Evolutionary conservation across 2,329 filamentous ascomycete species (phyloP), one percentile per base, ranked within the genome.

Genomic region (Chaetomium sp.): DNA sequence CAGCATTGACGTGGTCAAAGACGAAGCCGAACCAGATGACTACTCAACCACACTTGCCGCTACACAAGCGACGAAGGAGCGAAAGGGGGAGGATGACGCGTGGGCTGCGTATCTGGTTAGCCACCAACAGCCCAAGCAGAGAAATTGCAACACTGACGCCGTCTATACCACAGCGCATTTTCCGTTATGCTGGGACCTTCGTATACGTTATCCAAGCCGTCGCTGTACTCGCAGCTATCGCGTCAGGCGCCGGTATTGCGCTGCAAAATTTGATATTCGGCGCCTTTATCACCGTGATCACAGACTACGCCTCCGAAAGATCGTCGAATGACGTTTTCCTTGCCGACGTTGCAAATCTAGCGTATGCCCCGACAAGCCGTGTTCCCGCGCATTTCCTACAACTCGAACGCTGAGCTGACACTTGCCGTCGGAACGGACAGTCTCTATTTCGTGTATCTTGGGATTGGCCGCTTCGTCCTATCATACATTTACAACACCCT

Each of bases 361-460:
- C 60, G 60, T 57, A 56, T 34, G 52, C 1, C 27, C 37, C 37
- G 8, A 38, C 8, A 12, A 8, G 8, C 37, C 37, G 12, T 38
- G 8, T 9, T 38, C 37, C 37, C 37, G 37, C 37, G 37, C 8
- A 38, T 8, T 38, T 38, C 37, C 37, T 8, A 38, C 37, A 40
- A 9, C 12, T 40, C 8, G 37, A 40, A 9, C 9, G 37, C 9
- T 11, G 40, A 42, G 14, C 6, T 12, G 11, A 27, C 34, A 12
- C 52, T 52, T 34, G 55, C 44, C n/a, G 19, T 6, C 40, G 1
- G 33, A 6, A 33, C 6, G 11, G 4, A 5, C 11, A 59, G 57
- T 0, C 67, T 81, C 1, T 80, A 75, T 61, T 81, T 82, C 59
- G 67, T 82, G 10, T 82, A 81, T 58, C 70, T 82, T 6, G 81